Evolutionary conservation across 2,329 filamentous ascomycete genomes (phyloP).

Genomic region (Furcasterigmium furcatum): DNA sequence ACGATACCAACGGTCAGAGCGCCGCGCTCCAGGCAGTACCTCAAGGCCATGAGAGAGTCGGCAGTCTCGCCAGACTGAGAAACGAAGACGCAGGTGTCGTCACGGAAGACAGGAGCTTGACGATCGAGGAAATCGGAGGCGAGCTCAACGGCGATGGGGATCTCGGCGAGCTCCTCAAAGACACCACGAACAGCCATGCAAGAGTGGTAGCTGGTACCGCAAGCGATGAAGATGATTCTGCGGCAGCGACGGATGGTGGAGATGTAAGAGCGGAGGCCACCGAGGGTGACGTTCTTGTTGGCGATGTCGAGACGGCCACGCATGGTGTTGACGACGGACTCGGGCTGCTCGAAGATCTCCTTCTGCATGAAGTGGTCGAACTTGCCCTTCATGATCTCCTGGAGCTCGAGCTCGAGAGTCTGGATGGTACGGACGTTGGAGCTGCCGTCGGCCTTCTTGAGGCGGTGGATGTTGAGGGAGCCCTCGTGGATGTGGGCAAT

Average conservation of each 20-base stretch:
- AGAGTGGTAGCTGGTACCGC: conserved; percentile 96
- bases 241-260: conserved; percentile 94
- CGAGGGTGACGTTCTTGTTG: conserved; percentile 93
- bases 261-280: conserved; percentile 95
- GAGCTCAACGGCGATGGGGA: conserved; percentile 94
- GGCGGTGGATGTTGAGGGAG: conserved; percentile 96
- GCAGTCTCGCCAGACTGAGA: conserved; percentile 98
- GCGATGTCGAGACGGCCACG: conserved; percentile 91
- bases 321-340: conserved; percentile 99
- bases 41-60: conserved; percentile 93
- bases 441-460: conserved; percentile 94
- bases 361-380: conserved; percentile 99
- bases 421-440: conserved; percentile 98
- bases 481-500: conserved; percentile 99
- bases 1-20: conserved; percentile 97
- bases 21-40: conserved; percentile 97
- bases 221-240: conserved; percentile 98
- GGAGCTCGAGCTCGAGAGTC: conserved; percentile 96
- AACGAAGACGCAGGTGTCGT: conserved; percentile 98
- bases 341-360: conserved; percentile 99
- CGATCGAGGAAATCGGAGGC: conserved; percentile 98
- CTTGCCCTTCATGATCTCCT: conserved; percentile 99
- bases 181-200: conserved; percentile 99
- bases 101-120: conserved; percentile 96
- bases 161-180: conserved; percentile 97